Base-by-base conservation (phyloP, 2,329 filamentous ascomycete species). In the Cadophora sp. region DNA sequence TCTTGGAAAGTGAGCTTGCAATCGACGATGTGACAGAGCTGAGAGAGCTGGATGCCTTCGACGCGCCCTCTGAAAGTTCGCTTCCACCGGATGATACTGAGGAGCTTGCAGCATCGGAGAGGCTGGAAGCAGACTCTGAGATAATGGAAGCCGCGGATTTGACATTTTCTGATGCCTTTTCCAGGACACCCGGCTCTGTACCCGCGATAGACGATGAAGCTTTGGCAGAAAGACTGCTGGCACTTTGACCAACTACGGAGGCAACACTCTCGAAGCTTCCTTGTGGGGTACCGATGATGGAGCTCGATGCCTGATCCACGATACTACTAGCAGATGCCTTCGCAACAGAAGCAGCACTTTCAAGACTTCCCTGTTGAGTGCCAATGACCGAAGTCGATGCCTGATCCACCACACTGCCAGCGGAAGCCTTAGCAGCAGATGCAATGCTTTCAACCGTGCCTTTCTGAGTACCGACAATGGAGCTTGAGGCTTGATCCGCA, bases 281-380 rank as follows among this genome's bases (percentile, higher is more conserved):
- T 65, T 76, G 73, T 1, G 72, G 65, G 6, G 71, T 73, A 9
- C 73, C 74, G 50, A 76, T 64, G 26, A 75, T 60, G 19, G 74
- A 75, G 66, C 69, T 76, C 67, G 71, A 76, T 68, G 72, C 74
- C 68, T 76, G 65, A n/a, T 73, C 74, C 24, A 70, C 59, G 37
- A 76, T 29, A 61, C 73, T 77, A 62, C 71, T 74, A 9, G 64
- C 74, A 46, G 71, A 72, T 9, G 58, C 74, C 56, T 76, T 75
- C 1, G 72, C 78, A 34, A 77, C 77, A 53, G 78, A 79, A 19
- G 75, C 69, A 58, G 79, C 64, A 58, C 77, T 81, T 27, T 80
- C 77, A 16, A 75, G 73, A 66, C 73, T 76, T 26, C 77, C 76
- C 66, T 76, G 74, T 29, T 66, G 61, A 8, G 74, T 73, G 8